A percentile compares a stretch with the other conserved stretches of the same genome.
These are phyloP conservation scores for Pleurotus eryngii DNA, from an alignment of 768 basidiomycete genomes.

Conservation along the genomic window DNA sequence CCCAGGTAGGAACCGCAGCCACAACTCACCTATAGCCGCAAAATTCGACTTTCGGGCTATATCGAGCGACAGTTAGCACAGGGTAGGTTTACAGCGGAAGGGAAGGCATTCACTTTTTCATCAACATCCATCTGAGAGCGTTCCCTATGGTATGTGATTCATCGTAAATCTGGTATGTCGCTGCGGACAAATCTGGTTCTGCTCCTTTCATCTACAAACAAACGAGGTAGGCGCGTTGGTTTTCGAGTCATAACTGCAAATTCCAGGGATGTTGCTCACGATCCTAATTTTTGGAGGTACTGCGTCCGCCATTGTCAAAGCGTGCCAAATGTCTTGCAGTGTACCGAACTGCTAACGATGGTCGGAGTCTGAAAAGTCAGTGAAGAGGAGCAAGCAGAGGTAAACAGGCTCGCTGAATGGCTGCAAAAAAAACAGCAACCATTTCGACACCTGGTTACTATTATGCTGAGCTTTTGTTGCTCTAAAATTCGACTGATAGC, in stretches of 20 bases:
- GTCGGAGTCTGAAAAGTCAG: no score
- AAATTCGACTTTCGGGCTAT: constrained; percentile 93
- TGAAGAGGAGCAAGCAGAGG: no score
- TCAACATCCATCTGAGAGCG: constrained; percentile 93
- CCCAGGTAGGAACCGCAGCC: no score
- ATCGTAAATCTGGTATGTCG: constrained; percentile 88
- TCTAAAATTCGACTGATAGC: no score
- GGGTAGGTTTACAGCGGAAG: neutral
- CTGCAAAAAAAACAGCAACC: no score
- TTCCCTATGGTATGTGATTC: constrained; percentile 98
- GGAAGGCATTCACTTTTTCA: constrained; percentile 81
- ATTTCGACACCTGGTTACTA: no score
- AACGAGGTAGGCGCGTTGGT: neutral
- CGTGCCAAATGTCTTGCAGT: no score
- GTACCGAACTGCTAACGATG: no score
- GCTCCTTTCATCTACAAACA: constrained; percentile 77
- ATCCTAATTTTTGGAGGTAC: constrained; percentile 39
- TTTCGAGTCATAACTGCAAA: neutral
- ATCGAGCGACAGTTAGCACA: constrained; percentile 6
- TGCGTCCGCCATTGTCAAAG: constrained; percentile 32
- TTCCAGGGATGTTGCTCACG: constrained; percentile 21
- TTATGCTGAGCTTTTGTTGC: no score
- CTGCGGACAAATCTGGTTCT: constrained; percentile 76
- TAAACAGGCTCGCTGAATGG: no score
- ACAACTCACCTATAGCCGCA: constrained; percentile 87